phyloP scores from a whole-genome alignment of 129 eudicot genomes.

The Artemisia argyi region DNA sequence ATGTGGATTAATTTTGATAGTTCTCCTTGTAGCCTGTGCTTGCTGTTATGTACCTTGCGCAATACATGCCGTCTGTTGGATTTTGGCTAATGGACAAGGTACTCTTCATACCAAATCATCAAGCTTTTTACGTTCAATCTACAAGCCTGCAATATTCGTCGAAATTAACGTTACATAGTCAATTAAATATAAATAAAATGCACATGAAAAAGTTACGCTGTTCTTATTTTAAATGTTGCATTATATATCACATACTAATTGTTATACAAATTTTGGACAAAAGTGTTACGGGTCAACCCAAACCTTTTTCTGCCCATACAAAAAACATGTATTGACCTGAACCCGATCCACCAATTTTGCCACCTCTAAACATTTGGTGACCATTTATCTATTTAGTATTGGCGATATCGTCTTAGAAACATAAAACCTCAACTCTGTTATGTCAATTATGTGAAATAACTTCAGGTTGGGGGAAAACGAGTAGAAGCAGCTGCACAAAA shows the following conservation, averaged over 20 bases:
- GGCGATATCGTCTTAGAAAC: conserved; percentile 1
- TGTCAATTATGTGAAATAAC: conserved; percentile 14
- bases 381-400: neutral
- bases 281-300: too few species aligned
- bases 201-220: neutral
- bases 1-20: too few species aligned
- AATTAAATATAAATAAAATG: neutral
- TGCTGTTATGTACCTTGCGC: conserved; percentile 91
- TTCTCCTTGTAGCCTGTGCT: conserved; percentile 85
- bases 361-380: neutral
- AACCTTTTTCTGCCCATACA: too few species aligned
- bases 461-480: conserved; percentile 74
- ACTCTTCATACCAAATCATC: conserved; percentile 1
- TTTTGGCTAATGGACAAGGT: conserved; percentile 99
- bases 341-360: neutral
- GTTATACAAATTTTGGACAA: too few species aligned
- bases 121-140: neutral
- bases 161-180: neutral
- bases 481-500: conserved; percentile 80
- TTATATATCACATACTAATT: too few species aligned
- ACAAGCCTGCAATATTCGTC: neutral
- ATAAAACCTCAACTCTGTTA: neutral
- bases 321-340: neutral
- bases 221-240: too few species aligned
- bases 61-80: conserved; percentile 86